These are phyloP conservation scores for Wickerhamiella galacta DNA, from an alignment of 805 yeast species.

Conservation along the genomic window DNA sequence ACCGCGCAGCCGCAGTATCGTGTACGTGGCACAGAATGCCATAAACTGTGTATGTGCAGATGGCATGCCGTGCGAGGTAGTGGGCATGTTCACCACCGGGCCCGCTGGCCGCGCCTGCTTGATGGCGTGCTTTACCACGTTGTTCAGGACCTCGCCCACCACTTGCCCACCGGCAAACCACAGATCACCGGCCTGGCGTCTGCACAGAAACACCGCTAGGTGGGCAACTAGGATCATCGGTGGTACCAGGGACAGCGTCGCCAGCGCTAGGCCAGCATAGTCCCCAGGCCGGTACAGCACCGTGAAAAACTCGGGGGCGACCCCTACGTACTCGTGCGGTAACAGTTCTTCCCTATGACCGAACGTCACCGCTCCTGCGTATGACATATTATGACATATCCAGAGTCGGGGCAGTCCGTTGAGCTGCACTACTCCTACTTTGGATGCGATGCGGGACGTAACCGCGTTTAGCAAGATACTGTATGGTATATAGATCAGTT, in stretches of 20 bases:
- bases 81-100: slow-evolving; percentile 18
- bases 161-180: slow-evolving; percentile 77
- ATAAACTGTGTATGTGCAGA: slow-evolving; percentile 92
- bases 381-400: neutral
- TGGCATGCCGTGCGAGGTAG: slow-evolving; percentile 82
- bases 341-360: neutral
- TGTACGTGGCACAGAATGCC: slow-evolving; percentile 48
- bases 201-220: slow-evolving; percentile 63
- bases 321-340: slow-evolving; percentile 11
- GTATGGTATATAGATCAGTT: slow-evolving; percentile 97
- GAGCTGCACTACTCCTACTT: too few species aligned
- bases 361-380: neutral
- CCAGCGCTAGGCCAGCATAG: slow-evolving; percentile 39
- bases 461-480: slow-evolving; percentile 95
- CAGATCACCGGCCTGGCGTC: slow-evolving; percentile 76
- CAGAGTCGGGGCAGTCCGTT: too few species aligned
- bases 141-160: slow-evolving; percentile 54
- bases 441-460: too few species aligned
- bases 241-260: slow-evolving; percentile 66
- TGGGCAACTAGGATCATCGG: slow-evolving; percentile 62
- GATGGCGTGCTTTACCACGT: slow-evolving; percentile 43
- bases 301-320: slow-evolving; percentile 52
- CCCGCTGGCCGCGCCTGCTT: slow-evolving; percentile 56
- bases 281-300: slow-evolving; percentile 62
- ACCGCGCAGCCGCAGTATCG: slow-evolving; percentile 19